Percentiles rank a stretch among this genome's conserved stretches.
Evolutionary conservation across 140 eudicot species (phyloP).

Genomic region (Ambrosia hybrid): DNA sequence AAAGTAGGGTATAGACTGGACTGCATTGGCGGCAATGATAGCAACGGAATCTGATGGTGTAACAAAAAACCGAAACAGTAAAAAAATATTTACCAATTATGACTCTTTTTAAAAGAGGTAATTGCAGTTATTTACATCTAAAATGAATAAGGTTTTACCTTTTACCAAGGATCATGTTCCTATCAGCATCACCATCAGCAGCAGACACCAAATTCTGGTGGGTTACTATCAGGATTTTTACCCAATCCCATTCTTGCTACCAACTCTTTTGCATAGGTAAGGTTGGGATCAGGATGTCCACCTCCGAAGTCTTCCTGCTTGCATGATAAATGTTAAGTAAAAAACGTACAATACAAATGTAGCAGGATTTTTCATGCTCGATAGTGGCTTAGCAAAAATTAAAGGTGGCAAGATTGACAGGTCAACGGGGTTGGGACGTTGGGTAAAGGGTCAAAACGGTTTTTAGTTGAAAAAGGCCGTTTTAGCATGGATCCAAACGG

Average conservation of each 20-base stretch:
- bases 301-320: slow-evolving; percentile 97
- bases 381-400: neutral
- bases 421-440: neutral
- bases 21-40: slow-evolving; percentile 98
- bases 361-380: neutral
- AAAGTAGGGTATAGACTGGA: slow-evolving; percentile 86
- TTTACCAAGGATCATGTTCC: slow-evolving; percentile 96
- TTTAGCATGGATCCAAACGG: neutral
- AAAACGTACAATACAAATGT: slow-evolving; percentile 6
- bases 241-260: slow-evolving; percentile 93
- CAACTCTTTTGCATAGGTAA: slow-evolving; percentile 89
- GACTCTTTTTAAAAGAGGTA: neutral
- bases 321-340: slow-evolving; percentile 1
- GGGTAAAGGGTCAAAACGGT: neutral
- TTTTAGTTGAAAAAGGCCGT: neutral
- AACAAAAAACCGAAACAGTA: slow-evolving; percentile 66
- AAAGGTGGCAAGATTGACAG: neutral
- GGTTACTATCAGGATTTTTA: slow-evolving; percentile 59
- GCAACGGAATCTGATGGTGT: slow-evolving; percentile 99
- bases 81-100: slow-evolving; percentile 5
- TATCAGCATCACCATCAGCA: slow-evolving; percentile 98
- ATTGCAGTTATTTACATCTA: neutral
- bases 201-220: slow-evolving; percentile 99
- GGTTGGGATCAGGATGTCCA: slow-evolving; percentile 97
- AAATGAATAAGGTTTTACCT: slow-evolving; percentile 38